Evolutionary conservation across 768 basidiomycete species (phyloP).

Genomic region (Mrakia frigida): DNA sequence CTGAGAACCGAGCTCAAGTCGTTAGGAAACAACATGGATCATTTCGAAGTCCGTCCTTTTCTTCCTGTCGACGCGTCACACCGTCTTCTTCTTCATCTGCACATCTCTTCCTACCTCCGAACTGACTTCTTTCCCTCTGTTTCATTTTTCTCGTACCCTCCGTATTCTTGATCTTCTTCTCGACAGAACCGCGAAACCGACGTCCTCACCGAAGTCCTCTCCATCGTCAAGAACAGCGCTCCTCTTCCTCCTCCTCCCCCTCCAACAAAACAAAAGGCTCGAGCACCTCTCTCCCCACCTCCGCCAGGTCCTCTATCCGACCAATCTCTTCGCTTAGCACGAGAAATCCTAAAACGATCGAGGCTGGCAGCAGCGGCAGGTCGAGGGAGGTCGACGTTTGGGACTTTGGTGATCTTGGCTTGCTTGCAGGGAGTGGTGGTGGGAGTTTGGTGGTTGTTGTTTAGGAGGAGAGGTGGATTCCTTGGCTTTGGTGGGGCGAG

Average conservation of each 20-base stretch:
- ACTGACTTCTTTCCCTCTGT: background rate
- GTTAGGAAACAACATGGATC: constrained; percentile 28
- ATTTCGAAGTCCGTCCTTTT: constrained; percentile 23
- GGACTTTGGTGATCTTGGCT: background rate
- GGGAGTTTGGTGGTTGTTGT: background rate
- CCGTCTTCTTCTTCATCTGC: background rate
- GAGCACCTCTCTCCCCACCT: background rate
- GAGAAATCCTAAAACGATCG: background rate
- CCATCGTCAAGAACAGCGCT: constrained; percentile 18
- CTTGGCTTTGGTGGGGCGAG: background rate
- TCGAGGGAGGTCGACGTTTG: background rate
- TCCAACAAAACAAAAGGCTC: background rate
- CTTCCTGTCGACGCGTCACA: too few relatives aligned
- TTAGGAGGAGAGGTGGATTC: background rate
- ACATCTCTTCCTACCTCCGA: too few relatives aligned
- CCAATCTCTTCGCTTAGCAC: background rate
- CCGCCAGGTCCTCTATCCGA: background rate
- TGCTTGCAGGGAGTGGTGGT: constrained; percentile 1
- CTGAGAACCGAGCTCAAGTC: constrained; percentile 26
- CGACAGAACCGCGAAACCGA: constrained; percentile 22
- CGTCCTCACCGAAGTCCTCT: constrained; percentile 28
- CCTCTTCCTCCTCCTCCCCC: constrained; percentile 17
- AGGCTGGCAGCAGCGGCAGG: background rate
- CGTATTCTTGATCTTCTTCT: background rate
- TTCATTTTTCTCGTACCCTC: background rate